These are phyloP conservation scores for Onygenales sp. DNA, from an alignment of 2,329 filamentous ascomycete species.

Conservation along the genomic window DNA sequence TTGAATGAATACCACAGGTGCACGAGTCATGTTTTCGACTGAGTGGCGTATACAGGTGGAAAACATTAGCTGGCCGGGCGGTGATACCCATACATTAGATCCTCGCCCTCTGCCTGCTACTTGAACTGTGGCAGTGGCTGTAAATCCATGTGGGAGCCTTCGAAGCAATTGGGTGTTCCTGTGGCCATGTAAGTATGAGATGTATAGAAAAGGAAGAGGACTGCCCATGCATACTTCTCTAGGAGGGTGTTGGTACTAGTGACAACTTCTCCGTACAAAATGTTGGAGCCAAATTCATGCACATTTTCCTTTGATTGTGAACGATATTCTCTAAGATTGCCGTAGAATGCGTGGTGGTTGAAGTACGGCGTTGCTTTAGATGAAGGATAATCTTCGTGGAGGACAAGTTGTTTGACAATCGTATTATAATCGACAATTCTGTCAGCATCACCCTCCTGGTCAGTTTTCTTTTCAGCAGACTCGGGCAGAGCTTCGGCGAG, in stretches of 20 bases:
- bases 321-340: slow-evolving; percentile 60
- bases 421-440: slow-evolving; percentile 66
- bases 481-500: slow-evolving; percentile 46
- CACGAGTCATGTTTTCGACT: slow-evolving; percentile 57
- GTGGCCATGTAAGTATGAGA: slow-evolving; percentile 4
- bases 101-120: slow-evolving; percentile 81
- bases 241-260: slow-evolving; percentile 91
- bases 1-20: slow-evolving; percentile 86
- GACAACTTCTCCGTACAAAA: slow-evolving; percentile 85
- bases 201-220: background rate
- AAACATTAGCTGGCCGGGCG: slow-evolving; percentile 76
- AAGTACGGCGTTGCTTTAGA: slow-evolving; percentile 73
- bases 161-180: slow-evolving; percentile 71
- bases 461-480: slow-evolving; percentile 23
- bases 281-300: slow-evolving; percentile 59
- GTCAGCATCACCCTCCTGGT: slow-evolving; percentile 33
- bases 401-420: slow-evolving; percentile 62
- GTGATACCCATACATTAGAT: slow-evolving; percentile 89
- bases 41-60: slow-evolving; percentile 81
- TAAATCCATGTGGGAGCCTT: slow-evolving; percentile 75
- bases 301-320: slow-evolving; percentile 46
- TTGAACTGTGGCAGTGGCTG: slow-evolving; percentile 76
- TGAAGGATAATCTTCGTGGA: slow-evolving; percentile 63
- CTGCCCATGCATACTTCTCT: slow-evolving; percentile 56
- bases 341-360: slow-evolving; percentile 71